Evolutionary conservation across 202 grass and related monocot genomes (phyloP), one percentile per base, ranked within the genome.

Genomic region (Dendrocalamus latiflorus): DNA sequence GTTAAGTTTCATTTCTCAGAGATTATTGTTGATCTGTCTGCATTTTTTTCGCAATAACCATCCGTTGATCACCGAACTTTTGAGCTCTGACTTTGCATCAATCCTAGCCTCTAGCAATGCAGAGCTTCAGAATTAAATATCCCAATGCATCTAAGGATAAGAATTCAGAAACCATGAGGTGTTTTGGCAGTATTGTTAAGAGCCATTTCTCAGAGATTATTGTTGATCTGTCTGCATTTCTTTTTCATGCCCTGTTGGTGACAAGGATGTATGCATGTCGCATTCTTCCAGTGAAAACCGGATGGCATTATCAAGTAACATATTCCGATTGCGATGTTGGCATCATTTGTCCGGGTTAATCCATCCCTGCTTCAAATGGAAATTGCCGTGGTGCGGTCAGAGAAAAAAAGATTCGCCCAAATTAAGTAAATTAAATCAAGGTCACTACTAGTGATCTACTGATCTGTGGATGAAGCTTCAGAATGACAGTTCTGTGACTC

Each of bases 61-160:
- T 82, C 88, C 34, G 49, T 28, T 24, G 88, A 78, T 90, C 39
- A 11, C 25, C 13, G 67, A 70, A 72, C 77, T 56, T 77, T 22
- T 47, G 20, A 55, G 61, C 12, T 44, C 24, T 48, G 84, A 74
- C 33, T 25, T 62, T n/a, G 37, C 26, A 50, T 45, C 70, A 24
- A 75, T 74, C 76, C 74, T 60, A 56, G 36, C 15, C 37, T 84
- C 64, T 81, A 83, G 0, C 17, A 59, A 65, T 76, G 37, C 73
- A 58, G 56, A 44, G 56, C 36, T 20, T 41, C 21, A 20, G 73
- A 81, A 86, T 77, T 77, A 37, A 58, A 28, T 70, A 45, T 65
- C 80, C 64, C 28, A 71, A 8, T 45, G 34, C 24, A 17, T 21
- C 36, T 1, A 44, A 64, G 25, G 59, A 48, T 79, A 51, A 73